Percentiles rank a stretch among this genome's conserved stretches.
phyloP scores from a whole-genome alignment of 2,329 filamentous ascomycete species.

The Penicillium sp. region DNA sequence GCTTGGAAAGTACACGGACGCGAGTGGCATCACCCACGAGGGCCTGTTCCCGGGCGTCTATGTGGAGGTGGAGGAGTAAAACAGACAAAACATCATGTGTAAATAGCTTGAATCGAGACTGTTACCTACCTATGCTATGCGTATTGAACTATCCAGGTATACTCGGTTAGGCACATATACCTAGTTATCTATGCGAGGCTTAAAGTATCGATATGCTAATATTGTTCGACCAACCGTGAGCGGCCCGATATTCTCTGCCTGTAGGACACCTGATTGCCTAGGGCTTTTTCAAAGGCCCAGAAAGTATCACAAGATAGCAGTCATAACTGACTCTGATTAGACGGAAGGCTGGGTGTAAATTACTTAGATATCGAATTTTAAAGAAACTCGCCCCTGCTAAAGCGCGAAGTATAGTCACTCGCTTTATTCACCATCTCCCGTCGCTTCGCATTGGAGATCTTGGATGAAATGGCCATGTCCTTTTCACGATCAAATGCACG shows the following conservation, averaged over 20 bases:
- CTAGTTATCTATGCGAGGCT: not conserved
- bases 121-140: not conserved
- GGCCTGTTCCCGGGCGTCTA: conserved; percentile 71
- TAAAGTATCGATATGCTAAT: not conserved
- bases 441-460: conserved; percentile 67
- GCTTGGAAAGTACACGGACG: conserved; percentile 79
- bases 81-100: conserved; percentile 2
- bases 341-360: not conserved
- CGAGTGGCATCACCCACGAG: conserved; percentile 37
- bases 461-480: conserved; percentile 75
- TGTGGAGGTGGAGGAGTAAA: conserved; percentile 39
- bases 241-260: no score
- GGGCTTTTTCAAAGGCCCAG: not conserved
- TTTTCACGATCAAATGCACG: conserved; percentile 87
- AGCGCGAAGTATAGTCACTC: conserved; percentile 74
- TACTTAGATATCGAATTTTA: conserved; percentile 1
- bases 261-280: not conserved
- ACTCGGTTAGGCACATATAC: no score
- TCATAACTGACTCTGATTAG: not conserved
- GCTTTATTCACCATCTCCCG: conserved; percentile 75
- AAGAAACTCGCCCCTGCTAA: conserved; percentile 66
- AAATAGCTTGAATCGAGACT: conserved; percentile 6
- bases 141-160: not conserved
- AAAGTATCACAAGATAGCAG: not conserved
- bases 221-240: no score